These are phyloP conservation scores for Trametopsis cervina DNA, from an alignment of 768 basidiomycete genomes.

Conservation along the genomic window DNA sequence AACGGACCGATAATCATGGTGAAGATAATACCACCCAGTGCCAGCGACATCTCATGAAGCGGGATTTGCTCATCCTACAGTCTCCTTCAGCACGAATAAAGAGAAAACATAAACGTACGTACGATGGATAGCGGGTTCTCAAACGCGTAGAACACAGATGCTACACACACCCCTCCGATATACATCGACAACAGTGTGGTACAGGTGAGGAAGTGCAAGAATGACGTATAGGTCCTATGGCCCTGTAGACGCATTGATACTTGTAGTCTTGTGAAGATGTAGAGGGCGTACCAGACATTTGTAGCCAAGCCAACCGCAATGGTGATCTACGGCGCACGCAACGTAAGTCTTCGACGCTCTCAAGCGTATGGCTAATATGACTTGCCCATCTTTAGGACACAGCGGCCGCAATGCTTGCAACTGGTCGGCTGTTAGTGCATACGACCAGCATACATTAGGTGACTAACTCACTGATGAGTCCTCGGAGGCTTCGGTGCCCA, in stretches of 20 bases:
- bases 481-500: constrained; percentile 78
- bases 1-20: constrained; percentile 70
- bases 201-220: constrained; percentile 68
- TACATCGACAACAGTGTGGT: constrained; percentile 59
- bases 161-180: constrained; percentile 43
- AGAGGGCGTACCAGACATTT: constrained; percentile 60
- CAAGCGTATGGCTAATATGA: not conserved
- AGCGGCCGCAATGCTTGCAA: constrained; percentile 49
- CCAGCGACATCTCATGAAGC: constrained; percentile 62
- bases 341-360: not conserved
- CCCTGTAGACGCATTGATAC: constrained; percentile 38
- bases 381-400: constrained; percentile 82
- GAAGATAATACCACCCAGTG: constrained; percentile 53
- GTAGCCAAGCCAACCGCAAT: constrained; percentile 78
- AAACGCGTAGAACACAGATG: constrained; percentile 60
- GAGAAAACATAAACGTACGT: constrained; percentile 19
- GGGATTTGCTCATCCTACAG: constrained; percentile 58
- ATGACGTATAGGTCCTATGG: constrained; percentile 77
- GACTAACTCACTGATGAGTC: constrained; percentile 59
- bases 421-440: constrained; percentile 21
- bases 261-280: not conserved
- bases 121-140: constrained; percentile 57
- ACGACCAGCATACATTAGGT: not conserved
- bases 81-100: not conserved
- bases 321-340: constrained; percentile 60